phyloP scores from a whole-genome alignment of 2,329 filamentous ascomycete genomes.

The Drechslerella coelobrocha region DNA sequence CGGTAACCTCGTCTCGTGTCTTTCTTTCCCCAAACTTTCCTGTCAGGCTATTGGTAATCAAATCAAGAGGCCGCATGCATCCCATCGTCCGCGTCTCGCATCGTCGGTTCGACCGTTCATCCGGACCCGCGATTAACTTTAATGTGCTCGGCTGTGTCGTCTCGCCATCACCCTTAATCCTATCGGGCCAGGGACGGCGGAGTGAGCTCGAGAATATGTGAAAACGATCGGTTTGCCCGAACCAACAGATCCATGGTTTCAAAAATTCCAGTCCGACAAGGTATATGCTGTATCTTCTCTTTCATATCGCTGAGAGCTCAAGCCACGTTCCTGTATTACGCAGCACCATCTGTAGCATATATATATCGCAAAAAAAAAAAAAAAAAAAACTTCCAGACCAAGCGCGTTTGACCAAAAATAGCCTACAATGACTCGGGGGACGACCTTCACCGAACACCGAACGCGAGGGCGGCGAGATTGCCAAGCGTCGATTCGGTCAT shows the following conservation, averaged over 20 bases:
- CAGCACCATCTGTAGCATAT: no score
- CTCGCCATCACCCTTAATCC: not conserved
- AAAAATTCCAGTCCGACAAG: not conserved
- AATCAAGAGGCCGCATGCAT: not conserved
- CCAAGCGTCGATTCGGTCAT: constrained; percentile 24
- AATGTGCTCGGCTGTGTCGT: not conserved
- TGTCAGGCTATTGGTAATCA: not conserved
- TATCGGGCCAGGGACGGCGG: not conserved
- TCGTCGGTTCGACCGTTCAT: no score
- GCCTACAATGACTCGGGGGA: constrained; percentile 3
- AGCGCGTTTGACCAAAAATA: not conserved
- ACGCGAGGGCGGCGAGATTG: not conserved
- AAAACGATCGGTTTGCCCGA: not conserved
- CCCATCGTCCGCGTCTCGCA: no score
- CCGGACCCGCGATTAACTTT: no score
- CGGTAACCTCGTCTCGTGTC: not conserved
- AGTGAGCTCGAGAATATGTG: not conserved
- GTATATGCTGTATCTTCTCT: no score
- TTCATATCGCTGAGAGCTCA: no score
- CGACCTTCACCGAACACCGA: not conserved
- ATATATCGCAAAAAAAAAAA: no score
- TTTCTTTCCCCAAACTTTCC: not conserved
- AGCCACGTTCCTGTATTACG: no score
- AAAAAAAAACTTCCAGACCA: no score
- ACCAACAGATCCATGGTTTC: constrained; percentile 1